Base-by-base conservation (phyloP, 2,329 filamentous ascomycete species). In the Cladosporium sp. region DNA sequence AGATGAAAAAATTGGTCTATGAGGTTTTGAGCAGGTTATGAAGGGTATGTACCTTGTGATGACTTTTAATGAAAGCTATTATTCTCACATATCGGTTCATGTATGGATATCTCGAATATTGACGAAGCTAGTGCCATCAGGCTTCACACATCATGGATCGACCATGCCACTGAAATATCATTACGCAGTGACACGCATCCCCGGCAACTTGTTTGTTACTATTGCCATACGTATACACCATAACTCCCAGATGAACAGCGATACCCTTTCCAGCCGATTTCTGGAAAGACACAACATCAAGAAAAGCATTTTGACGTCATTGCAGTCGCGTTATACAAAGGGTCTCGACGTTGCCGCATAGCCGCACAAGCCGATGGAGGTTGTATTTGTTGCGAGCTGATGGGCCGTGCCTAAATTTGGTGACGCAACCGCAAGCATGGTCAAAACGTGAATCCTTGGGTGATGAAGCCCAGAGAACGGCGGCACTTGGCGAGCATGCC, bases 1-100 rank as follows among this genome's bases (percentile, higher is more conserved):
- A 74, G 66, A 77, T 78, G 73, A 62, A 70, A 40, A 67, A 65
- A 5, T 60, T 78, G 49, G 67, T 74, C 6, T 66, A 61, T 14
- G 72, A 74, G 60, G 61, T 72, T 49, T 61, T 60, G 49, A 33
- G 57, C 28, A 52, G 37, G 62, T 28, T 21, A 18, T 62, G 23
- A 66, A 26, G 5, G 26, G 40, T 35, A 57, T 33, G 31, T 28
- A 33, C 21, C 40, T 46, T 46, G n/a, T 23, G 40, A 21, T 21
- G 8, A 46, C n/a, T 21, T 2, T 46, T 21, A 23, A 46, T 46
- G n/a, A 46, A 46, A 46, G 40, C n/a, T 46, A 21, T 8, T 46
- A 46, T 46, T 46, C n/a, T 23, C 21, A 46, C 1, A 11, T 21
- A 44, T 21, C 7, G 3, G 18, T 21, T 16, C 7, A 16, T 3